Base-by-base conservation (phyloP, 441 rosid species). In the Hura crepitans region DNA sequence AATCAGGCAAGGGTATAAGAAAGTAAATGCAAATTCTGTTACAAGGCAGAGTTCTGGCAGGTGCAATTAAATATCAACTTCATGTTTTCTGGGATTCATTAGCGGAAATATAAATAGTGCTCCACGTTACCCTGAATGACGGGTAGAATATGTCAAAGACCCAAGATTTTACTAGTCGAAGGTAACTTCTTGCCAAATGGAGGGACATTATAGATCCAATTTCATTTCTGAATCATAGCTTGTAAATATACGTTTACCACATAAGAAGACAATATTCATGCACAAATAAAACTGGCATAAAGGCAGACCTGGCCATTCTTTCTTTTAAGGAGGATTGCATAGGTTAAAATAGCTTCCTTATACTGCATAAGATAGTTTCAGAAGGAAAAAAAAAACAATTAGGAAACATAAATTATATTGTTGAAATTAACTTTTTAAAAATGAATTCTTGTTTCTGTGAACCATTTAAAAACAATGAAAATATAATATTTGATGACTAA, bases 291-390 rank as follows among this genome's bases (percentile, higher is more conserved):
- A 64, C 59, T 30, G 46, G 23, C 66, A 62, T 62, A 18, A 39
- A 70, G 51, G 74, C 82, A 80, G 63, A 91, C 98, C 97, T 91
- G 91, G 67, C 76, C 71, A 42, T 83, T 83, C 73, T 84, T 87
- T 58, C 73, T 82, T 78, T 84, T 84, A 62, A 94, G 92, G 80
- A 94, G 82, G 81, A 94, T 78, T 58, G 97, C 96, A 70, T 94
- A 94, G 37, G 91, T 83, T 79, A 94, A 80, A 75, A 94, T 84
- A 43, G 99, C 97, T 77, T 92, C 97, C 83, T 94, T 94, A 84
- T 86, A 94, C 99, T 92, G 92, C 83, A 85, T 31, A 79, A 31
- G 35, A 69, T 22, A 27, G 72, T 66, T 54, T 67, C 31, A 56
- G 37, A 11, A 51, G 54, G 71, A 59, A 46, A 59, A 46, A 3